These are phyloP conservation scores for Lasiosphaeriaceae sp. DNA, from an alignment of 495 filamentous ascomycete species.

Conservation along the genomic window DNA sequence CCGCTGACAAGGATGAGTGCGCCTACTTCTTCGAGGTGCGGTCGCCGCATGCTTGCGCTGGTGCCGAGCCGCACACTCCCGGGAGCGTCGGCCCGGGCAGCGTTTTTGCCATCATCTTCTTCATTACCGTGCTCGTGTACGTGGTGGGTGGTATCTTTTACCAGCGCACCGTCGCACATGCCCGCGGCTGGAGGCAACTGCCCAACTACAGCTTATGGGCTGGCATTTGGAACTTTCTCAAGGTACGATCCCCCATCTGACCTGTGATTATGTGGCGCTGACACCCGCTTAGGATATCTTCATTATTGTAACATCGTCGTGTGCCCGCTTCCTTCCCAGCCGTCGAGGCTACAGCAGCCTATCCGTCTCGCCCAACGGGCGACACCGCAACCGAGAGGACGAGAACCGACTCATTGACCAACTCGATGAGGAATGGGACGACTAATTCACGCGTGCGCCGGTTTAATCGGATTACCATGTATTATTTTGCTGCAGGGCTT, in stretches of 20 bases:
- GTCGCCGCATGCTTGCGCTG: constrained; percentile 76
- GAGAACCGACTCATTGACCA: constrained; percentile 95
- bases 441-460: constrained; percentile 25
- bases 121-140: constrained; percentile 82
- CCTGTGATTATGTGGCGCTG: not conserved
- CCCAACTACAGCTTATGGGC: constrained; percentile 94
- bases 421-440: constrained; percentile 87
- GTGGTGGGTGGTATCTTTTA: constrained; percentile 90
- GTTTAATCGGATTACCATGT: not conserved
- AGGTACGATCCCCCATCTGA: constrained; percentile 47
- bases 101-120: constrained; percentile 89
- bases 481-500: not conserved
- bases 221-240: constrained; percentile 76
- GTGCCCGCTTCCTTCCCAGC: constrained; percentile 60
- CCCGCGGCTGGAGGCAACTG: constrained; percentile 90
- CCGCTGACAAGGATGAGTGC: constrained; percentile 78
- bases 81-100: constrained; percentile 75
- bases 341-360: constrained; percentile 62
- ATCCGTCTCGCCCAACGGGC: constrained; percentile 41
- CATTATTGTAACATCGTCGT: constrained; percentile 73
- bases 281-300: constrained; percentile 64
- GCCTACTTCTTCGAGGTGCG: constrained; percentile 98
- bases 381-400: constrained; percentile 60
- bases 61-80: constrained; percentile 53
- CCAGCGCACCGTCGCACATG: constrained; percentile 90